phyloP scores from a whole-genome alignment of 2,329 filamentous ascomycete species.

The Microsporum audouinii region DNA sequence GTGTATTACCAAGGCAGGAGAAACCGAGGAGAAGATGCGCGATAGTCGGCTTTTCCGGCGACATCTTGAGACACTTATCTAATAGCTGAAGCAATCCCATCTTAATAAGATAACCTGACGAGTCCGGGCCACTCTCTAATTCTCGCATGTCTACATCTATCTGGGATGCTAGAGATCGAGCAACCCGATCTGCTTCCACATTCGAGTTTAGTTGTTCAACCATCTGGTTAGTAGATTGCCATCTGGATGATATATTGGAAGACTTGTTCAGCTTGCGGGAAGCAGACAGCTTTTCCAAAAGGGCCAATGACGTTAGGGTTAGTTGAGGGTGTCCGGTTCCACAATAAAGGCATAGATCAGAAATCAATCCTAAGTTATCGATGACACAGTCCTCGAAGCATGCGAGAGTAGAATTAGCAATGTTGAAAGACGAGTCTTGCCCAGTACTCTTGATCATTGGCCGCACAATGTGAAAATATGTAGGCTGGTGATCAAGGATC shows the following conservation, averaged over 20 bases:
- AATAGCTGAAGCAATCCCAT: slow-evolving; percentile 76
- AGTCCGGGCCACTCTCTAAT: slow-evolving; percentile 55
- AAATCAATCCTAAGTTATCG: slow-evolving; percentile 64
- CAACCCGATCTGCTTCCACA: slow-evolving; percentile 67
- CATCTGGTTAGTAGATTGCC: slow-evolving; percentile 64
- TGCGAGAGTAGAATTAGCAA: slow-evolving; percentile 65
- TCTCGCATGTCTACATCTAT: slow-evolving; percentile 57
- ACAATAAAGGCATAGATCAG: slow-evolving; percentile 76
- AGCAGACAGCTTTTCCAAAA: slow-evolving; percentile 76
- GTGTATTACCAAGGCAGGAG: slow-evolving; percentile 56
- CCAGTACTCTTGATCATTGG: slow-evolving; percentile 61
- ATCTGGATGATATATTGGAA: slow-evolving; percentile 51
- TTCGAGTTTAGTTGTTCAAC: slow-evolving; percentile 79
- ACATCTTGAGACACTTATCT: slow-evolving; percentile 63
- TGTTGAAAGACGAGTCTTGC: slow-evolving; percentile 46
- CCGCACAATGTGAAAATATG: slow-evolving; percentile 78
- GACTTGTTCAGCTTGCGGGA: slow-evolving; percentile 69
- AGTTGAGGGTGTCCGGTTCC: slow-evolving; percentile 72
- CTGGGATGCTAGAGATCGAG: slow-evolving; percentile 58
- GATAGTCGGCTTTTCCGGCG: slow-evolving; percentile 67
- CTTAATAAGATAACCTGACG: slow-evolving; percentile 69
- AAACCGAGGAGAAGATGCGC: slow-evolving; percentile 89
- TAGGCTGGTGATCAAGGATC: slow-evolving; percentile 76
- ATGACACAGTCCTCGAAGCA: slow-evolving; percentile 87
- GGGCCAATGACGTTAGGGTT: slow-evolving; percentile 64